Conservation (phyloP, 2,329 filamentous ascomycete species). For the Exophiala sp. region DNA sequence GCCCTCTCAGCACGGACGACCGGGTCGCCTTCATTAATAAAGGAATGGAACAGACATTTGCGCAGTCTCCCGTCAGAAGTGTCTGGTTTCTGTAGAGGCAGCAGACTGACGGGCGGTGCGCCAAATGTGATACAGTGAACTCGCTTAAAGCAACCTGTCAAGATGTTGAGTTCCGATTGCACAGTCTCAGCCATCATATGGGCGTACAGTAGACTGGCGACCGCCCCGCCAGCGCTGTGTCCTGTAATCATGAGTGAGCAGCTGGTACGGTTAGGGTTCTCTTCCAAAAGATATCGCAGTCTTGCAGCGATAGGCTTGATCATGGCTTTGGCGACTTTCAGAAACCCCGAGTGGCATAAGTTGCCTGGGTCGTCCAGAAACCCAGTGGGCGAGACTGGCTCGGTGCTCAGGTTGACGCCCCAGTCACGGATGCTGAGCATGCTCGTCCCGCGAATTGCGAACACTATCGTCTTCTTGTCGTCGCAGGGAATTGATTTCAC, state of each 20-base stretch:
- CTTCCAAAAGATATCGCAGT: conserved; percentile 62
- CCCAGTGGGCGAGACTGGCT: conserved; percentile 57
- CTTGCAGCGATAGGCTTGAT: conserved; percentile 64
- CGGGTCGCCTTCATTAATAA: conserved; percentile 82
- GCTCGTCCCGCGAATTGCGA: conserved; percentile 70
- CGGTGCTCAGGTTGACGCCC: conserved; percentile 71
- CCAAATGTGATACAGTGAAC: conserved; percentile 83
- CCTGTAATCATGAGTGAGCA: conserved; percentile 77
- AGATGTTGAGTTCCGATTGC: conserved; percentile 61
- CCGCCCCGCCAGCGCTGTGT: conserved; percentile 78
- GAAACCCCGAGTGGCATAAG: conserved; percentile 72
- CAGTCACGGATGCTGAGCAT: conserved; percentile 72
- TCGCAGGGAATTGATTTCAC: conserved; percentile 76
- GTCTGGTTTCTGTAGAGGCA: conserved; percentile 59
- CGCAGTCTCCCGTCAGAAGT: conserved; percentile 37
- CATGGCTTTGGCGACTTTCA: conserved; percentile 71
- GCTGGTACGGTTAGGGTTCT: conserved; percentile 60
- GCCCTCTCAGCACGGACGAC: conserved; percentile 69
- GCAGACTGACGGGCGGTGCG: conserved; percentile 68
- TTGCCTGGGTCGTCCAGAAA: conserved; percentile 76
- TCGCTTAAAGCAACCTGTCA: conserved; percentile 67
- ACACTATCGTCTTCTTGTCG: conserved; percentile 69
- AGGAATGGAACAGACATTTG: conserved; percentile 70
- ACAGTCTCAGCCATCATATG: conserved; percentile 65
- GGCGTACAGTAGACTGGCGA: conserved; percentile 70